Percentiles rank a stretch among this genome's conserved stretches.
These are phyloP conservation scores for Ophiocordyceps robertsii DNA, from an alignment of 2,329 filamentous ascomycete species.

Conservation along the genomic window DNA sequence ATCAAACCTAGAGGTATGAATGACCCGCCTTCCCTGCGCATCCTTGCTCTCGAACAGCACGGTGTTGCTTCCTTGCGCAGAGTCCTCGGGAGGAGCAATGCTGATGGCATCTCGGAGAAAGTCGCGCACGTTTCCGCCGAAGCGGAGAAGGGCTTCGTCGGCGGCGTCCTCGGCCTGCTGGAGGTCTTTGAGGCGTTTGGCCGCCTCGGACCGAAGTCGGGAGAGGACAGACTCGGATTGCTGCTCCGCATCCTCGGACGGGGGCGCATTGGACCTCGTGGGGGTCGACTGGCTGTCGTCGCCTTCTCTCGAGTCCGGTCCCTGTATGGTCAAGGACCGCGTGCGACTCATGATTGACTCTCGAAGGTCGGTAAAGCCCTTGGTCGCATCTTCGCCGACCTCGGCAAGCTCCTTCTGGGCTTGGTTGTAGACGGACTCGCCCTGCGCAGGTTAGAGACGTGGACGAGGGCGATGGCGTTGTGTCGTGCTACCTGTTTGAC, in stretches of 20 bases:
- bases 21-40: constrained; percentile 76
- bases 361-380: constrained; percentile 61
- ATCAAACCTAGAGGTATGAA: constrained; percentile 88
- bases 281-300: constrained; percentile 31
- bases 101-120: constrained; percentile 85
- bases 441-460: constrained; percentile 29
- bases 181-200: constrained; percentile 76
- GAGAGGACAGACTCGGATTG: constrained; percentile 56
- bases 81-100: constrained; percentile 59
- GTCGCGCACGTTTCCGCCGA: constrained; percentile 78
- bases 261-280: constrained; percentile 23
- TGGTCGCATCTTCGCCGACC: constrained; percentile 68
- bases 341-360: constrained; percentile 59
- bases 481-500: constrained; percentile 65
- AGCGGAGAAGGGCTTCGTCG: constrained; percentile 85
- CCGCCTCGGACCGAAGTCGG: constrained; percentile 61
- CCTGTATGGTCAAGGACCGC: constrained; percentile 43
- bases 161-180: constrained; percentile 90
- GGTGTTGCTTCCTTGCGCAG: constrained; percentile 34
- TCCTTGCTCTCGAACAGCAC: constrained; percentile 93
- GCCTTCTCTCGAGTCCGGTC: constrained; percentile 15
- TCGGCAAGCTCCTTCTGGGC: constrained; percentile 72
- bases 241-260: constrained; percentile 27
- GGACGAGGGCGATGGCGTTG: too few species aligned
- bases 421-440: constrained; percentile 72